Percentiles rank a stretch among this genome's conserved stretches.
phyloP scores from a whole-genome alignment of 257 asterid species.

The Verbena officinalis region DNA sequence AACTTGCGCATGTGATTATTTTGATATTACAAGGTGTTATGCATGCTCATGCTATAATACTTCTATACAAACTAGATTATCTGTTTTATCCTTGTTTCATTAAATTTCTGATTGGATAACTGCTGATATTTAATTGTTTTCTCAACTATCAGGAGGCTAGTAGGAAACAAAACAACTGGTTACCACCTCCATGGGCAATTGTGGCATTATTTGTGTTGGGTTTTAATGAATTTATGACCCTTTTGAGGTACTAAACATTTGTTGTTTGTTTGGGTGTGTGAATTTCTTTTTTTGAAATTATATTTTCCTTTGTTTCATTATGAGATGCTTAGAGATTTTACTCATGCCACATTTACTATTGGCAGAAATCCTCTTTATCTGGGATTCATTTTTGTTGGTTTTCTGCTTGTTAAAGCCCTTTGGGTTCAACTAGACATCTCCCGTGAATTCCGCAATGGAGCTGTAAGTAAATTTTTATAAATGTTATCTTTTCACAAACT shows the following conservation, averaged over 20 bases:
- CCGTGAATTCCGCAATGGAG: constrained; percentile 67
- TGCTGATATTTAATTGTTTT: constrained; percentile 22
- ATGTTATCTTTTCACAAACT: constrained; percentile 3
- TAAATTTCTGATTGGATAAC: constrained; percentile 19
- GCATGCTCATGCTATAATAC: not conserved
- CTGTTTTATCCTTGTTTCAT: constrained; percentile 11
- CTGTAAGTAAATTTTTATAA: constrained; percentile 51
- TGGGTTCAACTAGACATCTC: constrained; percentile 88
- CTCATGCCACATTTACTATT: constrained; percentile 25
- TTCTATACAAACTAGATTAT: not conserved
- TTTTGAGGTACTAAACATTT: constrained; percentile 57
- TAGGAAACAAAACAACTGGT: constrained; percentile 77
- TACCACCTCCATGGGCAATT: constrained; percentile 92
- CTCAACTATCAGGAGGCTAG: constrained; percentile 66
- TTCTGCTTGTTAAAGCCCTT: constrained; percentile 70
- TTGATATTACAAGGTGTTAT: constrained; percentile 8
- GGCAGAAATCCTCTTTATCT: constrained; percentile 81
- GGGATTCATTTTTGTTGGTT: constrained; percentile 60
- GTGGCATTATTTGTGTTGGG: constrained; percentile 70
- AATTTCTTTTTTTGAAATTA: no score
- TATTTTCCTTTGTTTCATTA: not conserved
- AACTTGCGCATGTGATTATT: constrained; percentile 20
- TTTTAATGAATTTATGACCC: constrained; percentile 88
- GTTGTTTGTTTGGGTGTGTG: not conserved
- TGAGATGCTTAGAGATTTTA: constrained; percentile 18